Base-by-base conservation (phyloP, 257 asterid genomes). In the Solanum appendiculatum region DNA sequence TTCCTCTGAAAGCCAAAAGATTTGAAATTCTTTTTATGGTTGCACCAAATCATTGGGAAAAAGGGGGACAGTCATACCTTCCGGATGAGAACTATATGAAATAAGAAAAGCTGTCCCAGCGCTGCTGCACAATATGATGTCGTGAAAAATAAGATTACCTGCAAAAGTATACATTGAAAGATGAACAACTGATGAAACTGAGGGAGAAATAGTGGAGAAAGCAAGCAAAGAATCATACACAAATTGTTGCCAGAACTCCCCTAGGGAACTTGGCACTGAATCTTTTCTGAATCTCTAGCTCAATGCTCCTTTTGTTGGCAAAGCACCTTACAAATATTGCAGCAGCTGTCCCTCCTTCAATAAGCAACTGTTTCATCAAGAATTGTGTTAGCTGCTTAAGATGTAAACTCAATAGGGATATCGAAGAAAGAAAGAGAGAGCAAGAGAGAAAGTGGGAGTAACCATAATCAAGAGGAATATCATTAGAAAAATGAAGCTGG, bases 321-420 rank as follows among this genome's bases (percentile, higher is more conserved):
- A 97, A 95, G 91, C 99, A 97, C 94, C 99, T 89, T 20, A 97
- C 91, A 74, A 97, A 95, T 87, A 97, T 93, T 60, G 98, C 99
- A 84, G 93, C 51, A 21, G 98, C 96, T 85, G 96, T 93, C 86
- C 99, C 99, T 83, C 97, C 98, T 90, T 97, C 97, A 64, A 95
- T 87, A 13, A 91, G 68, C 72, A 97, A 99, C 99, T 97, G 98
- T 91, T 90, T 85, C 63, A 87, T 14, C 29, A 66, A 81, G 64
- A 89, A 58, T n/a, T 78, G 25, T n/a, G 72, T 88, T 72, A 89
- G 85, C 81, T 46, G 72, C 82, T 42, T 58, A 86, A 37, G 21
- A 58, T 54, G 87, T 82, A 34, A 63, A 21, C 44, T 48, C 42
- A 29, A 48, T 29, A 81, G 29, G 85, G 1, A 80, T 80, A 68